Evolutionary conservation across 352 stramenopile genomes (phyloP).

Genomic region (Phytophthora foliorum): DNA sequence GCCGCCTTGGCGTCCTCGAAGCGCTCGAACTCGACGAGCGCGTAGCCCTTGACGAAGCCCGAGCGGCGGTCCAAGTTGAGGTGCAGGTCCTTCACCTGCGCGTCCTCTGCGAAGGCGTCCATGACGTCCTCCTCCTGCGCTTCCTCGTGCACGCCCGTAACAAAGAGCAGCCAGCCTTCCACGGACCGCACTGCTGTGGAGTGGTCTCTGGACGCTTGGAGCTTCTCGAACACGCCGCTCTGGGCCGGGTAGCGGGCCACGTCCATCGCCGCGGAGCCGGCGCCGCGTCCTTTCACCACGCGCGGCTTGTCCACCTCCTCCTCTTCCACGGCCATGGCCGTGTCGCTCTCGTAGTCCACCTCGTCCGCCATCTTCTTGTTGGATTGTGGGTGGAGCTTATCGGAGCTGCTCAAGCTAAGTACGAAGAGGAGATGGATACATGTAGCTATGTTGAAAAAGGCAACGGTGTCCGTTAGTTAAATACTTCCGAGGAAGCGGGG

Average conservation of each 20-base stretch:
- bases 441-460: slow-evolving; percentile 17
- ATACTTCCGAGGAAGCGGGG: slow-evolving; percentile 28
- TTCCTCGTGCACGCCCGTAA: slow-evolving; percentile 96
- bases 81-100: slow-evolving; percentile 96
- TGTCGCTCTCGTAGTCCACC: slow-evolving; percentile 91
- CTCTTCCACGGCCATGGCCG: slow-evolving; percentile 85
- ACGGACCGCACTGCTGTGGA: slow-evolving; percentile 84
- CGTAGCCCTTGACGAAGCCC: slow-evolving; percentile 97
- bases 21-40: slow-evolving; percentile 94
- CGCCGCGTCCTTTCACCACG: slow-evolving; percentile 79
- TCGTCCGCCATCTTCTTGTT: slow-evolving; percentile 73
- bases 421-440: slow-evolving; percentile 16
- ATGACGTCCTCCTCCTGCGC: slow-evolving; percentile 97
- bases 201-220: slow-evolving; percentile 51
- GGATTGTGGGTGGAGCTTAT: slow-evolving; percentile 1
- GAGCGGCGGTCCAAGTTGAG: slow-evolving; percentile 96
- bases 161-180: slow-evolving; percentile 98
- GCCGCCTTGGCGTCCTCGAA: slow-evolving; percentile 93
- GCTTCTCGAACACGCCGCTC: slow-evolving; percentile 86
- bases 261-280: slow-evolving; percentile 76
- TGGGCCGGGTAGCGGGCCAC: slow-evolving; percentile 72
- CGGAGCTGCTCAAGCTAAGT: slow-evolving; percentile 15
- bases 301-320: slow-evolving; percentile 65
- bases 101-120: slow-evolving; percentile 96
- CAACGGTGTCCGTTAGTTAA: slow-evolving; percentile 23